phyloP scores from a whole-genome alignment of 495 filamentous ascomycete genomes.

The Pseudoneurospora amorphoporcata region DNA sequence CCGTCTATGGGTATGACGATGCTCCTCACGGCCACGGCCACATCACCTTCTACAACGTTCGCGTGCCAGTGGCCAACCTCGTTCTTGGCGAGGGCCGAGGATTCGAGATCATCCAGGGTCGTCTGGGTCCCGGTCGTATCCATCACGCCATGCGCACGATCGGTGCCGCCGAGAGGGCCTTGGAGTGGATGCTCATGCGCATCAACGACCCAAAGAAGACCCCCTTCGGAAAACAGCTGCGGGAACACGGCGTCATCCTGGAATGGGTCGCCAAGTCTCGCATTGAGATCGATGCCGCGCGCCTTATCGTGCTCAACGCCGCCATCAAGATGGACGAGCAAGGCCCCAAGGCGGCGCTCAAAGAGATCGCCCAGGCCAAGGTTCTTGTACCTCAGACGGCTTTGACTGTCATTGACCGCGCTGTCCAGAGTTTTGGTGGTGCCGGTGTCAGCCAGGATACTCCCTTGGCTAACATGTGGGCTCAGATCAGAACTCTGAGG shows the following conservation, averaged over 20 bases:
- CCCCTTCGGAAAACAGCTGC: conserved; percentile 70
- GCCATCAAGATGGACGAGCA: conserved; percentile 80
- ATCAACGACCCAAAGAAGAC: conserved; percentile 82
- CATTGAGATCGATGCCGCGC: conserved; percentile 81
- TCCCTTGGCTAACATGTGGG: conserved; percentile 80
- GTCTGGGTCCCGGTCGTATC: conserved; percentile 83
- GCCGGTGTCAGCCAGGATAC: conserved; percentile 87
- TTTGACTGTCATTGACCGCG: conserved; percentile 72
- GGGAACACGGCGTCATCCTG: conserved; percentile 79
- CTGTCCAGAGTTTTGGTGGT: conserved; percentile 77
- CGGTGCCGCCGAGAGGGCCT: conserved; percentile 71
- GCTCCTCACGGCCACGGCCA: conserved; percentile 90
- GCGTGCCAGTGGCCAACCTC: conserved; percentile 65
- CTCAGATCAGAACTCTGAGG: conserved; percentile 66
- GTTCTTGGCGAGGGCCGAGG: conserved; percentile 83
- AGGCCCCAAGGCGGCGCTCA: conserved; percentile 68
- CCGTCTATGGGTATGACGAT: conserved; percentile 89
- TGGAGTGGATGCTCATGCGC: conserved; percentile 81
- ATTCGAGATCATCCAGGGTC: conserved; percentile 95
- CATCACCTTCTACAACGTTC: conserved; percentile 75
- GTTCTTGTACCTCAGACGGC: conserved; percentile 70
- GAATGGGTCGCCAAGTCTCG: conserved; percentile 89
- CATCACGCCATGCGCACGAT: conserved; percentile 92
- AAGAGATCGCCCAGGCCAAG: conserved; percentile 82
- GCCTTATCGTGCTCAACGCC: conserved; percentile 78